Conservation (phyloP, 148 eudicot species). For the Camellia granthamiana region DNA sequence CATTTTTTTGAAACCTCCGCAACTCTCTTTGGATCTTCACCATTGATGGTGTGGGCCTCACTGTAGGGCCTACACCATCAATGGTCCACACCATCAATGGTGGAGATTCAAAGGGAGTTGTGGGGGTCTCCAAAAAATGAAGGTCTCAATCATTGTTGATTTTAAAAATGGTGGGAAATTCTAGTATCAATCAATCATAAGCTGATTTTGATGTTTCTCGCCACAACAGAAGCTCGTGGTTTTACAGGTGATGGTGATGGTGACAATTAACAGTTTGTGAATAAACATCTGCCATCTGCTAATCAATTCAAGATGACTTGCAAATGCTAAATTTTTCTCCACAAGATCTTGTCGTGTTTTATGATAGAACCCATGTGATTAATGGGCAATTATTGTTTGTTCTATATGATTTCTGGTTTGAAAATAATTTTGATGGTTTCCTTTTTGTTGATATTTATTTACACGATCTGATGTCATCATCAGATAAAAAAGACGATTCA, state of each 20-base stretch:
- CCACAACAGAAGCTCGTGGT: not conserved
- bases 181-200: not conserved
- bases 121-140: too few relatives aligned
- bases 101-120: too few relatives aligned
- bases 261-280: not conserved
- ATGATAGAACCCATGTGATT: not conserved
- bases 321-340: not conserved
- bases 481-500: not conserved
- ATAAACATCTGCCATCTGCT: too few relatives aligned
- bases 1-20: too few relatives aligned
- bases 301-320: too few relatives aligned
- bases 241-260: not conserved
- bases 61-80: too few relatives aligned
- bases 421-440: not conserved
- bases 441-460: not conserved
- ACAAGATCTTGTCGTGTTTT: not conserved
- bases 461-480: not conserved
- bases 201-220: conserved; percentile 17
- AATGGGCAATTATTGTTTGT: not conserved
- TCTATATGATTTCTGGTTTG: not conserved
- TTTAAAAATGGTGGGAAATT: not conserved
- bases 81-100: too few relatives aligned
- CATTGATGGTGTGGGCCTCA: too few relatives aligned
- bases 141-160: not conserved
- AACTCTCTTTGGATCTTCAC: too few relatives aligned